Evolutionary conservation across 768 basidiomycete species (phyloP), one percentile per base, ranked within the genome.

Genomic region (Suillus variegatus): DNA sequence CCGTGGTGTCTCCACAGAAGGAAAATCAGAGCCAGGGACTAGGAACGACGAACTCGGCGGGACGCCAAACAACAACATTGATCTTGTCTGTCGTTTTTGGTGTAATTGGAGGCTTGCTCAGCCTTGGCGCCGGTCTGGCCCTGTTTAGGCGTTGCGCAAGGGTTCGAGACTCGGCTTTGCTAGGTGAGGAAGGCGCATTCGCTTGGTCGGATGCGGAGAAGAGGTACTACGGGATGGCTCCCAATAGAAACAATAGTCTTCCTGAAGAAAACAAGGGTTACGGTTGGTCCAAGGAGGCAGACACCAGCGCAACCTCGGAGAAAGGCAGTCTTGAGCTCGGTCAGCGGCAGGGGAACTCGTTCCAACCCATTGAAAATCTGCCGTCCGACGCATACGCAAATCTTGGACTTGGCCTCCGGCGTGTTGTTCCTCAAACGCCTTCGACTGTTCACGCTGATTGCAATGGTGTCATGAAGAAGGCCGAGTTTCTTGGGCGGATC

Each of bases 401-500:
- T 20, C 66, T 80, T 2, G 80, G 78, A 47, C 76, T 88, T 44
- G 87, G 83, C 7, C 77, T 88, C 41, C 82, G 82, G 62, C 82
- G 86, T 6, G 80, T 85, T 25, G 25, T 13, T 60, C 85, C 82
- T 62, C 79, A 81, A 16, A 83, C 79, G 51, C 65, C 75, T 61
- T 66, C 67, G 68, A 74, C 71, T 67, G 70, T 74, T 68, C 70
- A 77, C 38, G 71, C 70, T 3, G 72, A 72, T 40, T 76, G 74
- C 60, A 83, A 88, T 9, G 84, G 82, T 10, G 80, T 89, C 46
- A 87, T 91, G 83, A 88, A 83, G 73, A 93, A 92, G 74, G 81
- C 79, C 20, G 88, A 91, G 71, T 92, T 92, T 71, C 68, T 92
- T 61, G 81, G 82, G n/a, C 84, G 80, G 73, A 82, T 92, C 51